Conservation (phyloP, 768 basidiomycete genomes). For the Suillus subalutaceus region DNA sequence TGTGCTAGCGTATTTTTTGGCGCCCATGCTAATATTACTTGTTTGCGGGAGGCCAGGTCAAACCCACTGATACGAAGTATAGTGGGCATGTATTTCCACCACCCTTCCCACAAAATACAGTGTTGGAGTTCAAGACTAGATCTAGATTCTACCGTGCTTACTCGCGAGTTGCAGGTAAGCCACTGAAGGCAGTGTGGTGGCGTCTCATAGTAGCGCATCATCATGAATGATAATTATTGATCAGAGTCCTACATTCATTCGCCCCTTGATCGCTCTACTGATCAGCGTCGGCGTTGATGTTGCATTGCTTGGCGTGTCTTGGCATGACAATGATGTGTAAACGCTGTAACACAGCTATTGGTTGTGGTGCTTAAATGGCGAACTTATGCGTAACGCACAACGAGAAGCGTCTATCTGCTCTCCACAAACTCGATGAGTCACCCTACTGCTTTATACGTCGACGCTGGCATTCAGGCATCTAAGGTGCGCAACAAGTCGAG, state of each 20-base stretch:
- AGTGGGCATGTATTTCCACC: background rate
- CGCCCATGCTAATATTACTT: background rate
- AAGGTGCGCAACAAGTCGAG: background rate
- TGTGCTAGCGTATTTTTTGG: background rate
- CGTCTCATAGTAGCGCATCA: background rate
- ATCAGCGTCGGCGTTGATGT: background rate
- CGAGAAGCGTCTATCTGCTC: background rate
- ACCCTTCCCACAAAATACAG: background rate
- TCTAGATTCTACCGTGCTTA: background rate
- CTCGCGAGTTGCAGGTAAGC: background rate
- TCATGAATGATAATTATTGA: background rate
- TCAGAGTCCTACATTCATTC: background rate
- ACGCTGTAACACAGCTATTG: background rate
- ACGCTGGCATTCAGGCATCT: background rate
- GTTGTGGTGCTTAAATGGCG: background rate
- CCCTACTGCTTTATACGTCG: background rate
- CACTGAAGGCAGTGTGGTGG: background rate
- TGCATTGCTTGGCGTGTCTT: background rate
- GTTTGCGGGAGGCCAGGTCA: background rate
- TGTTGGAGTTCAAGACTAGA: background rate
- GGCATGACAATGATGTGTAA: background rate
- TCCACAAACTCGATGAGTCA: background rate
- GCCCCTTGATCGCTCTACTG: background rate
- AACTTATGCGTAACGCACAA: background rate
- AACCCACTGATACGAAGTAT: background rate